Base-by-base conservation (phyloP, 225 moss, liverwort and hornwort genomes). In the Sphagnum contortum region DNA sequence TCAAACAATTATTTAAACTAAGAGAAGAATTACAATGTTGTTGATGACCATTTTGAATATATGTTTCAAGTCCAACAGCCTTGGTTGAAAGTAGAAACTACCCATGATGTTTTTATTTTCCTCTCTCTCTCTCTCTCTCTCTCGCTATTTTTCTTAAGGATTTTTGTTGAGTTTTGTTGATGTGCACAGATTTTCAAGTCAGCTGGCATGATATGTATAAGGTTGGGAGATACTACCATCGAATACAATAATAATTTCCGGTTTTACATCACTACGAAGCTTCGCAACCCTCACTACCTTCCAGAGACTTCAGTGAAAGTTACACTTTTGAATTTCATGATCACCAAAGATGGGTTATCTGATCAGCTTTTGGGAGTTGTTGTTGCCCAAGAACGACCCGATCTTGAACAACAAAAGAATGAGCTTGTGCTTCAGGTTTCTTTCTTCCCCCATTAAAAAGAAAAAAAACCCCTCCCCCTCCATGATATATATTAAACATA, bases 221-320 rank as follows among this genome's bases (percentile, higher is more conserved):
- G 88, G 14, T 66, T 95, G 61, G 95, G 92, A 4, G 95, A 95
- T 53, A 74, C 78, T 0, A 76, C 86, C 0, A 84, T 95, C 0
- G 95, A 95, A 62, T 95, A 95, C 68, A 88, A 95, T 6, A 70
- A 50, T 3, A 89, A 87, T 2, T 92, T 95, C 44, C 75, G 69
- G 3, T 90, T 95, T 55, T 95, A 95, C 4, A 92, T 95, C 55
- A 92, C 95, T 0, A 90, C 95, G 11, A 95, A 95, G 66, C 74
- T 95, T 5, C 84, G 89, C 5, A 95, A 95, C 53, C 95, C 95
- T 7, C 95, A 95, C 57, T 95, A 95, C 64, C 86, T 95, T 45
- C 95, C 95, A 0, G 92, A 95, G 71, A 95, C 89, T 44, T 87
- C 91, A 3, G 89, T 95, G 0, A 95, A 95, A 44, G 95, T 95